Evolutionary conservation across 1,139 yeast species (phyloP).

Genomic region (Wickerhamomyces sp.): DNA sequence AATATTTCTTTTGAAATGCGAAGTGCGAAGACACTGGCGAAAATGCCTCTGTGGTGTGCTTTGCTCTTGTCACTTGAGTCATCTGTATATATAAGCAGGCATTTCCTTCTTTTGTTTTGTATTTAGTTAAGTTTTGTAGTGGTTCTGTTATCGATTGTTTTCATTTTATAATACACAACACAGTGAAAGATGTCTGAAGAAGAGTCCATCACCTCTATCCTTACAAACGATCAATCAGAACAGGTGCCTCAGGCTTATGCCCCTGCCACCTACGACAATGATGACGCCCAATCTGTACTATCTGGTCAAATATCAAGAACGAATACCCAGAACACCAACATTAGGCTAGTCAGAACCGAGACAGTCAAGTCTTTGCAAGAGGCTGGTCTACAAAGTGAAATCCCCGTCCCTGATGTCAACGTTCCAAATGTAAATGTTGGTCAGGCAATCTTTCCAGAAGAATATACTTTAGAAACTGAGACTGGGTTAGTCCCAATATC

Average conservation of each 20-base stretch:
- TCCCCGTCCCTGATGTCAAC: conserved; percentile 53
- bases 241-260: conserved; percentile 20
- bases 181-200: neutral
- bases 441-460: conserved; percentile 79
- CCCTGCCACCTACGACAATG: conserved; percentile 27
- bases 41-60: neutral
- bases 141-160: conserved; percentile 1
- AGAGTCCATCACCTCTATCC: neutral
- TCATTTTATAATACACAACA: too few relatives aligned
- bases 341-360: conserved; percentile 51
- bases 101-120: neutral
- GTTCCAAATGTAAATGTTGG: conserved; percentile 48
- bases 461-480: conserved; percentile 77
- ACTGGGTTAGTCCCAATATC: conserved; percentile 82
- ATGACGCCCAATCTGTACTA: conserved; percentile 41
- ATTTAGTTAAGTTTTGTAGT: conserved; percentile 1
- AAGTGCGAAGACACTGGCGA: neutral
- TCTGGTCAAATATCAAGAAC: conserved; percentile 30
- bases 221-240: conserved; percentile 1
- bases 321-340: conserved; percentile 16
- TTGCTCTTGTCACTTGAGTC: too few relatives aligned
- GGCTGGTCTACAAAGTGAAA: conserved; percentile 49
- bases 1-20: neutral
- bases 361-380: conserved; percentile 63
- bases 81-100: conserved; percentile 1